Percentiles rank a stretch among this genome's conserved stretches.
These are phyloP conservation scores for Cucurbita pepo DNA, from an alignment of 306 rosid species.

Conservation along the genomic window DNA sequence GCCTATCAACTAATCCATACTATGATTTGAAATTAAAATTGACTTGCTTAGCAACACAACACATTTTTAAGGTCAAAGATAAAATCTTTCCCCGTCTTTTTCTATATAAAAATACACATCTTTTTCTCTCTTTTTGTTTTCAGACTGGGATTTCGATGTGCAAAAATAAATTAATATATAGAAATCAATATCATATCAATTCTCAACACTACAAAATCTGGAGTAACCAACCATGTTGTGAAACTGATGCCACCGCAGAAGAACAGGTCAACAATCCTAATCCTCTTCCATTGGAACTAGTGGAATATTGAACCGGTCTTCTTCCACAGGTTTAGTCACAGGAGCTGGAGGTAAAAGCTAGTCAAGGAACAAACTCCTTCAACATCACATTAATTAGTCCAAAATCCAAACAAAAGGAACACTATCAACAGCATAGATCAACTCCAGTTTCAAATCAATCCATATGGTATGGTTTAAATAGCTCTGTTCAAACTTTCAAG, in stretches of 20 bases:
- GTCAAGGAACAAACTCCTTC: slow-evolving; percentile 22
- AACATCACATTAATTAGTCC: background rate
- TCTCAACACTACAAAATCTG: background rate
- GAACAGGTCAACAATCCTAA: slow-evolving; percentile 6
- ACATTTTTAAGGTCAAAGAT: background rate
- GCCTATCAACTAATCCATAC: no score
- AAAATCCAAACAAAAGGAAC: background rate
- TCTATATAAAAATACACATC: background rate
- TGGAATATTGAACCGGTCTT: slow-evolving; percentile 73
- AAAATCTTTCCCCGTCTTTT: background rate
- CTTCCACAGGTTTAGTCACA: slow-evolving; percentile 62
- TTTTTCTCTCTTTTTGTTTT: background rate
- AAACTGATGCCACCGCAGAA: background rate
- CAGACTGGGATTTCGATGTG: background rate
- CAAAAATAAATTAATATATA: background rate
- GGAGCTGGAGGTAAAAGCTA: slow-evolving; percentile 22
- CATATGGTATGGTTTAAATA: no score
- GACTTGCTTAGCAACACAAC: no score
- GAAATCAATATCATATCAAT: background rate
- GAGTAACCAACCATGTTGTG: background rate
- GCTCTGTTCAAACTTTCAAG: background rate
- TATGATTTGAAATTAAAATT: no score
- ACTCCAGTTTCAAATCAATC: no score
- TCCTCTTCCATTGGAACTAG: slow-evolving; percentile 86
- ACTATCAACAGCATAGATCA: no score